Percentiles rank a stretch among this genome's conserved stretches.
Evolutionary conservation across 2,329 filamentous ascomycete genomes (phyloP).

Genomic region (Ophiostoma piceae): DNA sequence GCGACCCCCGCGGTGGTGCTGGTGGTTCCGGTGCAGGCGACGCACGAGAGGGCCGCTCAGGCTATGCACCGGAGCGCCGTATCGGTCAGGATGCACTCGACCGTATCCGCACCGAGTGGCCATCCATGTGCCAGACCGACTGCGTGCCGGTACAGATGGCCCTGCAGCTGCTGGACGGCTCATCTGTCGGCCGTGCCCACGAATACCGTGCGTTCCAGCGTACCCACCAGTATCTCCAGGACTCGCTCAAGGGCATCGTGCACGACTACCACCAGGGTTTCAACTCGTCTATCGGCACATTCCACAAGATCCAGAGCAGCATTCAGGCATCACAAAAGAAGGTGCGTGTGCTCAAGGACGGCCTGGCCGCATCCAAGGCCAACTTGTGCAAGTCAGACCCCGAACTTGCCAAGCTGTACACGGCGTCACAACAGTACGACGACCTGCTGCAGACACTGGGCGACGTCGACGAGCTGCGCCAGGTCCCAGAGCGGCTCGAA

Average conservation of each 20-base stretch:
- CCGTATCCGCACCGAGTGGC: slow-evolving; percentile 84
- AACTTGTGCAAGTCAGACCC: slow-evolving; percentile 81
- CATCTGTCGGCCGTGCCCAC: slow-evolving; percentile 85
- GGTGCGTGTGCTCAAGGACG: slow-evolving; percentile 75
- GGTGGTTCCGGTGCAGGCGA: neutral
- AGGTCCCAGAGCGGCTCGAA: slow-evolving; percentile 87
- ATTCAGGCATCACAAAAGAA: slow-evolving; percentile 83
- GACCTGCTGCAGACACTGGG: slow-evolving; percentile 77
- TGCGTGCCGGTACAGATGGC: slow-evolving; percentile 91
- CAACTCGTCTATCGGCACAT: slow-evolving; percentile 97
- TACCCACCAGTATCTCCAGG: slow-evolving; percentile 83
- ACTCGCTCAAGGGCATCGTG: slow-evolving; percentile 87
- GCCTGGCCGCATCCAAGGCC: slow-evolving; percentile 72
- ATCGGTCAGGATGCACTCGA: slow-evolving; percentile 61
- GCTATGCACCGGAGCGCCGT: slow-evolving; percentile 39
- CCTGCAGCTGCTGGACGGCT: slow-evolving; percentile 89
- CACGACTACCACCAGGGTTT: slow-evolving; percentile 99
- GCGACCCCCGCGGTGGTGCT: neutral
- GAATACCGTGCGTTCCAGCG: slow-evolving; percentile 80
- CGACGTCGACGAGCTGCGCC: slow-evolving; percentile 80
- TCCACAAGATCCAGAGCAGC: slow-evolving; percentile 95
- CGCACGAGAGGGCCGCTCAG: slow-evolving; percentile 6
- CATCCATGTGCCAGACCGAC: slow-evolving; percentile 80
- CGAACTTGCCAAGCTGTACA: slow-evolving; percentile 83
- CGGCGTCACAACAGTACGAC: slow-evolving; percentile 84